Evolutionary conservation across 331 rosid species (phyloP).

Genomic region (Spiraea crenata): DNA sequence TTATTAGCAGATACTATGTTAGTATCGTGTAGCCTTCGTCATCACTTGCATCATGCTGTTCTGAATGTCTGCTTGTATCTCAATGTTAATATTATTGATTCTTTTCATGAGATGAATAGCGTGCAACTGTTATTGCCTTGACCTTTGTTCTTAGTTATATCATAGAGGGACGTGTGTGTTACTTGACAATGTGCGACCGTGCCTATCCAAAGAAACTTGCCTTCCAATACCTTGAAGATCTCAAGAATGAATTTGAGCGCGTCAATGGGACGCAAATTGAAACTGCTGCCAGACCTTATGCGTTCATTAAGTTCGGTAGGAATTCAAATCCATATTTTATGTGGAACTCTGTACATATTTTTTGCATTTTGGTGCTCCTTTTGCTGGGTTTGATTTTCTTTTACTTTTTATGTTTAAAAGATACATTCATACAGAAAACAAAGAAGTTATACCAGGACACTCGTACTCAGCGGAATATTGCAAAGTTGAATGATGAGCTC

Average conservation of each 20-base stretch:
- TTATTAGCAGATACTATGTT: not conserved
- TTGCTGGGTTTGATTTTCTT: constrained; percentile 29
- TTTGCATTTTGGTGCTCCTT: constrained; percentile 3
- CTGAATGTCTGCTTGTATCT: not conserved
- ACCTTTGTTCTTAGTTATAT: constrained; percentile 66
- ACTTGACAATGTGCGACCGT: constrained; percentile 97
- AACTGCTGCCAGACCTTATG: constrained; percentile 99
- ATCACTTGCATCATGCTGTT: not conserved
- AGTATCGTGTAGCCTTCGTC: not conserved
- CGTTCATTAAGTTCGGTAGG: constrained; percentile 94
- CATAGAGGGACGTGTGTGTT: constrained; percentile 93
- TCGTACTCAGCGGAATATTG: constrained; percentile 91
- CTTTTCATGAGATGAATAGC: not conserved
- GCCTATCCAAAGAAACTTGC: constrained; percentile 99
- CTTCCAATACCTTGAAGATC: constrained; percentile 96
- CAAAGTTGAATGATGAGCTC: constrained; percentile 97
- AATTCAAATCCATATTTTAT: not conserved
- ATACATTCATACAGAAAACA: constrained; percentile 92
- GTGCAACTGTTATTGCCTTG: constrained; percentile 45
- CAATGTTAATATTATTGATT: not conserved
- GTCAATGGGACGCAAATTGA: constrained; percentile 88
- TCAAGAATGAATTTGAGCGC: constrained; percentile 94
- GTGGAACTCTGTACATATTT: constrained; percentile 2
- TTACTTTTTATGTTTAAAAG: constrained; percentile 49
- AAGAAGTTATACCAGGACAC: constrained; percentile 99